phyloP scores from a whole-genome alignment of 2,329 filamentous ascomycete genomes.

The Verruconis gallopava region DNA sequence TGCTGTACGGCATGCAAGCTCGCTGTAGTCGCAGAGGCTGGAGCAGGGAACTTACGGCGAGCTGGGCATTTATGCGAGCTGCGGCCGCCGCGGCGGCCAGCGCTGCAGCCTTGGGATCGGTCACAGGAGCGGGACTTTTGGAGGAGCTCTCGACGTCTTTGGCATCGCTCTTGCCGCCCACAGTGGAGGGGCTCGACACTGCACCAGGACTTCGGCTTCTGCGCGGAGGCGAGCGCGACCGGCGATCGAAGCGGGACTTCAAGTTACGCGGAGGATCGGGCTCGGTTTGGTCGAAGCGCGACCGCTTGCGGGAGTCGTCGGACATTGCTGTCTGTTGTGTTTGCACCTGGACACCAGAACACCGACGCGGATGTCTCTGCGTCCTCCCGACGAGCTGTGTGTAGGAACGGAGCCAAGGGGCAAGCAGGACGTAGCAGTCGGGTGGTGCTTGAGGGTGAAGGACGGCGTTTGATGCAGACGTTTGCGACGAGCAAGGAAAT shows the following conservation, averaged over 20 bases:
- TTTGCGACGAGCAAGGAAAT: no score
- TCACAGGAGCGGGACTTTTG: slow-evolving; percentile 58
- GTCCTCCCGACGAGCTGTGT: no score
- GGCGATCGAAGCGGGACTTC: slow-evolving; percentile 75
- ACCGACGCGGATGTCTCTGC: no score
- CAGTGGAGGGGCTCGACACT: slow-evolving; percentile 33
- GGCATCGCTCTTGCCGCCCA: slow-evolving; percentile 28
- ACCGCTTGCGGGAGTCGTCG: slow-evolving; percentile 76
- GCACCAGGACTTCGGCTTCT: slow-evolving; percentile 72
- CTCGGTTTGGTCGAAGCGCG: slow-evolving; percentile 87
- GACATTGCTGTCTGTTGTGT: background rate
- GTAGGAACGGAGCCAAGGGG: no score
- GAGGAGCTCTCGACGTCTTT: slow-evolving; percentile 12
- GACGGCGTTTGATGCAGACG: no score
- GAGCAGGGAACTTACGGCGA: slow-evolving; percentile 23
- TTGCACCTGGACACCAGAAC: no score
- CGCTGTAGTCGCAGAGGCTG: no score
- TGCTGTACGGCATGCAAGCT: no score
- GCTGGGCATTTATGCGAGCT: slow-evolving; percentile 35
- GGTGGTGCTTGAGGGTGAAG: no score
- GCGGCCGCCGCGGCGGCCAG: slow-evolving; percentile 72
- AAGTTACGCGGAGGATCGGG: slow-evolving; percentile 49
- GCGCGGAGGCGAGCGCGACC: slow-evolving; percentile 70
- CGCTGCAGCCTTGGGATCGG: slow-evolving; percentile 17
- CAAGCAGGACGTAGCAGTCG: no score